Conservation (phyloP, 2,329 filamentous ascomycete species). For the Aspergillus quadrilineatus region DNA sequence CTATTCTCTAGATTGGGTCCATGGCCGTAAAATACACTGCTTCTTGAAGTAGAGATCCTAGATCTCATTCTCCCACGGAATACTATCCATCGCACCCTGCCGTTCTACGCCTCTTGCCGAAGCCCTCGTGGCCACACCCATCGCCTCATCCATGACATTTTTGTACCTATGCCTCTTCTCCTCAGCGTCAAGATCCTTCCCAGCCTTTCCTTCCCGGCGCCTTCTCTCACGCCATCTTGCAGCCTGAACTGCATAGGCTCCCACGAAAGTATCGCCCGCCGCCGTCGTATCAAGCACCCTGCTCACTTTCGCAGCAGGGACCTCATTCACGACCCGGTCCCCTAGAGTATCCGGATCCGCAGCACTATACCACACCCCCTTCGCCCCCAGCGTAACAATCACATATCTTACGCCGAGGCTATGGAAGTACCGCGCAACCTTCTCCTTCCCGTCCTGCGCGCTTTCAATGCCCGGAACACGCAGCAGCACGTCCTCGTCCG, state of each 20-base stretch:
- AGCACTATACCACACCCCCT: constrained; percentile 69
- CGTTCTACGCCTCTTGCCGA: constrained; percentile 47
- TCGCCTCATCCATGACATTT: constrained; percentile 46
- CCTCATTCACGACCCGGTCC: constrained; percentile 35
- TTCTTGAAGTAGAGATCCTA: neutral
- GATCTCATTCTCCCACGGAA: constrained; percentile 49
- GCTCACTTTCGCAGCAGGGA: constrained; percentile 66
- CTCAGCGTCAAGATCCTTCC: constrained; percentile 40
- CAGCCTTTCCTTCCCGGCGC: constrained; percentile 51
- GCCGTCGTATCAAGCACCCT: constrained; percentile 88
- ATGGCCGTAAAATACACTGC: neutral
- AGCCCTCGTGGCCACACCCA: constrained; percentile 45
- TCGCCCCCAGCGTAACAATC: constrained; percentile 78
- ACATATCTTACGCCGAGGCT: constrained; percentile 69
- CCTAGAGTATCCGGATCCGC: constrained; percentile 43
- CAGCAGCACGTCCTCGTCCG: constrained; percentile 40
- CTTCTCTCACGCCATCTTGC: constrained; percentile 52
- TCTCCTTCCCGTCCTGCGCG: constrained; percentile 50
- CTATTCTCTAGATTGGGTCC: neutral
- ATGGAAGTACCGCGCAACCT: constrained; percentile 63
- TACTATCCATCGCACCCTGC: constrained; percentile 49
- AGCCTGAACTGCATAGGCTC: constrained; percentile 75
- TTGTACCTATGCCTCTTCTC: constrained; percentile 41
- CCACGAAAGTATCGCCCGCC: constrained; percentile 92
- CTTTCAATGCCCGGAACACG: constrained; percentile 31